Evolutionary conservation across 1,139 yeast species (phyloP).

Genomic region (Geotrichum europaeum): DNA sequence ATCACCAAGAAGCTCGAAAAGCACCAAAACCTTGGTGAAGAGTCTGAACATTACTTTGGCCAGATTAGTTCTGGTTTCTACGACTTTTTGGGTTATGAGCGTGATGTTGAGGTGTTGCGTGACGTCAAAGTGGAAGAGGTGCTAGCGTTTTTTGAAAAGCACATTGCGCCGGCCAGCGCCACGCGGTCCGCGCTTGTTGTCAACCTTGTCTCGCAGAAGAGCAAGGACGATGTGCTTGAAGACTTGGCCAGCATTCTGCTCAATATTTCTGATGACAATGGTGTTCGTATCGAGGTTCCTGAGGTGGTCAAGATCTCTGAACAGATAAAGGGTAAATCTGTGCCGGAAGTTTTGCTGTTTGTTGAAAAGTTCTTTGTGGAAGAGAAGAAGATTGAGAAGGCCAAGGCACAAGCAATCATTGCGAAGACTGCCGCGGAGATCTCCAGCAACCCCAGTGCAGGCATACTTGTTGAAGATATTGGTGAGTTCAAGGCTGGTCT

Average conservation of each 20-base stretch:
- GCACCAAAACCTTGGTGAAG: slow-evolving; percentile 72
- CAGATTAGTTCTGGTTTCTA: slow-evolving; percentile 70
- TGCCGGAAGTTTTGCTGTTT: too few species aligned
- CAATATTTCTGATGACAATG: too few species aligned
- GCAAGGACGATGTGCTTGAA: too few species aligned
- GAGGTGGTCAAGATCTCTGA: too few species aligned
- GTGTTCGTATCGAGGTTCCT: too few species aligned
- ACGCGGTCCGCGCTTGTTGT: too few species aligned
- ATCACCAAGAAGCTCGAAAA: slow-evolving; percentile 61
- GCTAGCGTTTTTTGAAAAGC: slow-evolving; percentile 46
- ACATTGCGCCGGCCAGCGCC: slow-evolving; percentile 30
- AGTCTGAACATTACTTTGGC: slow-evolving; percentile 58
- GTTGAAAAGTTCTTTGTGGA: too few species aligned
- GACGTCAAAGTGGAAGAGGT: slow-evolving; percentile 53
- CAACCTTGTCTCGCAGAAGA: too few species aligned
- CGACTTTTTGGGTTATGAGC: slow-evolving; percentile 54
- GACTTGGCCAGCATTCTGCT: too few species aligned
- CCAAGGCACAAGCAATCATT: too few species aligned
- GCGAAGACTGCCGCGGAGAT: slow-evolving; percentile 17
- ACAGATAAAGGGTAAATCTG: too few species aligned
- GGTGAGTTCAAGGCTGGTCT: slow-evolving; percentile 31
- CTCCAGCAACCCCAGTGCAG: slow-evolving; percentile 18
- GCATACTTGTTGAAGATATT: slow-evolving; percentile 20
- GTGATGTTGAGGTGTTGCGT: slow-evolving; percentile 53
- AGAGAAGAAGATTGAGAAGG: too few species aligned